Evolutionary conservation across 306 rosid species (phyloP).

Genomic region (Begonia fuchsioides): DNA sequence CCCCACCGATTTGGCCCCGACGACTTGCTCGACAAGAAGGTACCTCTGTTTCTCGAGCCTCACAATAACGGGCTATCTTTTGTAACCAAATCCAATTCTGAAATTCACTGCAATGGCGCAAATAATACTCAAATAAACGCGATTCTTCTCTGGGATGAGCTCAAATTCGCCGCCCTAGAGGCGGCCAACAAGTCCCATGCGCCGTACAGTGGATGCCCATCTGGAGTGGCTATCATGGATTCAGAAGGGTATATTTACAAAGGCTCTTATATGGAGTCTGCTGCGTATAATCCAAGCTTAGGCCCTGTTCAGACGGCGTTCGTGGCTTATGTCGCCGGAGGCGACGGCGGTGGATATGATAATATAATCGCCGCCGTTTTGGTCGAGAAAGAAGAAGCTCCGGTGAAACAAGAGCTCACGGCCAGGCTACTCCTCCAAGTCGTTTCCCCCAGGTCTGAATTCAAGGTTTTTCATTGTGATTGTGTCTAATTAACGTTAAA

Average conservation of each 20-base stretch:
- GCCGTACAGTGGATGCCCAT: constrained; percentile 69
- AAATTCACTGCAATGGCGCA: constrained; percentile 10
- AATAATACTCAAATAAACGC: constrained; percentile 4
- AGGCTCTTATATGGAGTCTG: constrained; percentile 78
- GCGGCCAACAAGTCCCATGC: constrained; percentile 76
- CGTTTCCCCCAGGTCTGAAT: constrained; percentile 33
- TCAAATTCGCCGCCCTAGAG: constrained; percentile 39
- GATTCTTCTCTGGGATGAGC: constrained; percentile 29
- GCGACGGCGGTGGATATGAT: constrained; percentile 34
- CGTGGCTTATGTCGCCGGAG: constrained; percentile 49
- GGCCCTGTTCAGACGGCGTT: constrained; percentile 75
- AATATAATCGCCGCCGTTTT: constrained; percentile 41
- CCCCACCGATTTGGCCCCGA: constrained; percentile 63
- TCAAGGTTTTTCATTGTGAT: constrained; percentile 35
- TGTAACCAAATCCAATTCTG: constrained; percentile 1
- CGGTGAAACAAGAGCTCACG: constrained; percentile 47
- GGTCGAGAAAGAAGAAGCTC: constrained; percentile 58
- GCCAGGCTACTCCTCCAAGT: constrained; percentile 40
- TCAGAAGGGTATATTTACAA: constrained; percentile 23
- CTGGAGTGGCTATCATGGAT: constrained; percentile 65
- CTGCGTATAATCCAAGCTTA: constrained; percentile 83
- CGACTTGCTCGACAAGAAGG: constrained; percentile 34
- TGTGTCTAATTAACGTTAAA: not conserved
- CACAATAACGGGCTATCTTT: constrained; percentile 30
- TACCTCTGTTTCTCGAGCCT: constrained; percentile 49